Evolutionary conservation across 2,329 filamentous ascomycete species (phyloP).

Genomic region (Albifimbria verrucaria): DNA sequence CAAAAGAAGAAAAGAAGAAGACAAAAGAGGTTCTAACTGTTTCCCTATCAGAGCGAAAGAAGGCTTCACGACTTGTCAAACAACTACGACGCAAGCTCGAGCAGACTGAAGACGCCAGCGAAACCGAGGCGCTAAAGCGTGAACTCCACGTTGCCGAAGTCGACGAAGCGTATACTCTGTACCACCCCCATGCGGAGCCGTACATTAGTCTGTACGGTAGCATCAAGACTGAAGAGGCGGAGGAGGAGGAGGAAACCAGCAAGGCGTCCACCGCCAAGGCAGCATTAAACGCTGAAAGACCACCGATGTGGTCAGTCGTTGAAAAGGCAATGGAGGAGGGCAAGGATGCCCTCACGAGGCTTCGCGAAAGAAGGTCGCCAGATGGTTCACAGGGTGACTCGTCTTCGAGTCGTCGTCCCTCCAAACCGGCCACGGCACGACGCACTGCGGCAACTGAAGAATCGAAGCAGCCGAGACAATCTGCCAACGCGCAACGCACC

Average conservation of each 20-base stretch:
- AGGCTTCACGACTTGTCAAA: slow-evolving; percentile 65
- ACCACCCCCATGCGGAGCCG: slow-evolving; percentile 66
- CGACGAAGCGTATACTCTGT: slow-evolving; percentile 72
- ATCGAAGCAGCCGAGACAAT: slow-evolving; percentile 11
- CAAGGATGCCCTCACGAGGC: slow-evolving; percentile 43
- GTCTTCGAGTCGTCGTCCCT: slow-evolving; percentile 11
- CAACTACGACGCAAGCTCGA: slow-evolving; percentile 58
- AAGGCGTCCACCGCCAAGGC: slow-evolving; percentile 39
- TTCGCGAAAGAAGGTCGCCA: slow-evolving; percentile 50
- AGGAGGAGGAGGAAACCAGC: slow-evolving; percentile 34
- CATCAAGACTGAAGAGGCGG: slow-evolving; percentile 28
- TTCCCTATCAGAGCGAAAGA: slow-evolving; percentile 64
- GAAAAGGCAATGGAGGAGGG: slow-evolving; percentile 62
- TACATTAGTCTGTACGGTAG: slow-evolving; percentile 64
- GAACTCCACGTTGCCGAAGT: slow-evolving; percentile 68
- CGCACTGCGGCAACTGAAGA: slow-evolving; percentile 12
- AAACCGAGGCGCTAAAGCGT: slow-evolving; percentile 47
- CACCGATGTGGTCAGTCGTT: slow-evolving; percentile 65
- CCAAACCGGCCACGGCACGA: slow-evolving; percentile 13
- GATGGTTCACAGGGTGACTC: slow-evolving; percentile 9
- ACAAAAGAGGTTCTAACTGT: too few relatives aligned
- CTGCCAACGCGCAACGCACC: slow-evolving; percentile 15
- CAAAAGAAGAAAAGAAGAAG: too few relatives aligned
- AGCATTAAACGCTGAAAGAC: slow-evolving; percentile 42
- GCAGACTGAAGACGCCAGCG: slow-evolving; percentile 46